Percentiles rank a stretch among this genome's conserved stretches.
Evolutionary conservation across 2,329 filamentous ascomycete genomes (phyloP).

Genomic region (Colletotrichum eleusines): DNA sequence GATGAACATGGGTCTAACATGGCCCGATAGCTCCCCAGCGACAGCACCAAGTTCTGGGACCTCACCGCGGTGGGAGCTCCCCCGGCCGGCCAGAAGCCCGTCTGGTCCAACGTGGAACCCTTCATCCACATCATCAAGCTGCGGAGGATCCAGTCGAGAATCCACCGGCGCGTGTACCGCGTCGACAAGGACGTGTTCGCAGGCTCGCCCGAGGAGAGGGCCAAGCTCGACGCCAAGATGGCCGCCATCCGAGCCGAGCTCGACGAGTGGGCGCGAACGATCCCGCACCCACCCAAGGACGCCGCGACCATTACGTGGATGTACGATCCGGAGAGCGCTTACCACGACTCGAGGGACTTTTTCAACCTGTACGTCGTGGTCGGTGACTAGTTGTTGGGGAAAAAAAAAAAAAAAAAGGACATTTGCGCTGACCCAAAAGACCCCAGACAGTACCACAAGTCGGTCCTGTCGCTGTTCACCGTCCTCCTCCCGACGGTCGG

Average conservation of each 20-base stretch:
- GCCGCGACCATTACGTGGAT: conserved; percentile 45
- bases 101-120: conserved; percentile 45
- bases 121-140: conserved; percentile 48
- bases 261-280: conserved; percentile 42
- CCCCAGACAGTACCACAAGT: conserved; percentile 47
- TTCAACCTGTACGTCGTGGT: conserved; percentile 44
- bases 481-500: conserved; percentile 44
- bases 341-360: conserved; percentile 46
- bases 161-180: conserved; percentile 43
- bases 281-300: conserved; percentile 45
- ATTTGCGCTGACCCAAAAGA: background rate
- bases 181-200: conserved; percentile 44
- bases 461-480: conserved; percentile 44
- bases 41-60: conserved; percentile 44
- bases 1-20: background rate
- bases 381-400: no score
- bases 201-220: conserved; percentile 8
- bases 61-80: conserved; percentile 35
- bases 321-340: conserved; percentile 47
- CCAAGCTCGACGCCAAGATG: conserved; percentile 43
- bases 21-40: conserved; percentile 43
- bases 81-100: background rate
- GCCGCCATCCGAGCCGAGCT: conserved; percentile 41
- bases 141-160: conserved; percentile 43
- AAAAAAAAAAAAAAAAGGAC: no score